Conservation (phyloP, 495 filamentous ascomycete genomes). For the Patellaria atrata region DNA sequence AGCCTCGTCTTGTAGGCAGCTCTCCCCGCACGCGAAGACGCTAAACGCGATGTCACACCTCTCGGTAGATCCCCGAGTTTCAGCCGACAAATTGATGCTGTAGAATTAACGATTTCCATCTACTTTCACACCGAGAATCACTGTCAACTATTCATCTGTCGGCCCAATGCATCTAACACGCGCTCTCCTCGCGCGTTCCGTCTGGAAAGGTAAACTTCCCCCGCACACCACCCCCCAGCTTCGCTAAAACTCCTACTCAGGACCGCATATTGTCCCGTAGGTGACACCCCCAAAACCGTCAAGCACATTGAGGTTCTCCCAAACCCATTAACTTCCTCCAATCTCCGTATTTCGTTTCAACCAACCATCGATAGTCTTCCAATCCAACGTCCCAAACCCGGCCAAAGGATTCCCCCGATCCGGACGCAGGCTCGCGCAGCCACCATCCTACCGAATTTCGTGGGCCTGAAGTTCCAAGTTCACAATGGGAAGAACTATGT, state of each 20-base stretch:
- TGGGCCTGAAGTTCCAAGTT: constrained; percentile 82
- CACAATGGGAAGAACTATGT: constrained; percentile 91
- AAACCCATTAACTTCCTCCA: not conserved
- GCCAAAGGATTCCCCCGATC: constrained; percentile 55
- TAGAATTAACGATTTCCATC: too few species aligned
- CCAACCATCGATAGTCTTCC: constrained; percentile 37
- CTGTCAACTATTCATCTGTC: not conserved
- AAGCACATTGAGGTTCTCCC: too few species aligned
- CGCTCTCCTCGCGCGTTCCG: constrained; percentile 47
- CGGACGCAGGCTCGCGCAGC: constrained; percentile 78
- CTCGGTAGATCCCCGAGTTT: too few species aligned
- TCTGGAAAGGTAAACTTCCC: constrained; percentile 53
- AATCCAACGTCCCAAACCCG: constrained; percentile 45
- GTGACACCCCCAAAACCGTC: too few species aligned
- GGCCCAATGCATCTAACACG: constrained; percentile 47
- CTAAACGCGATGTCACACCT: too few species aligned
- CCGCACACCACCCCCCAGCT: constrained; percentile 8
- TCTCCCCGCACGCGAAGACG: too few species aligned
- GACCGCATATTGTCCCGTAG: constrained; percentile 62
- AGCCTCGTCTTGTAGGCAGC: too few species aligned
- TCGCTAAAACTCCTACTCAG: constrained; percentile 25
- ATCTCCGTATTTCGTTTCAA: not conserved
- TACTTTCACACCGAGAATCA: constrained; percentile 3
- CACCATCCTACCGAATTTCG: constrained; percentile 92
- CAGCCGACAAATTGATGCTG: too few species aligned